Base-by-base conservation (phyloP, 202 grass and related monocot genomes). In the Panicum hallii region DNA sequence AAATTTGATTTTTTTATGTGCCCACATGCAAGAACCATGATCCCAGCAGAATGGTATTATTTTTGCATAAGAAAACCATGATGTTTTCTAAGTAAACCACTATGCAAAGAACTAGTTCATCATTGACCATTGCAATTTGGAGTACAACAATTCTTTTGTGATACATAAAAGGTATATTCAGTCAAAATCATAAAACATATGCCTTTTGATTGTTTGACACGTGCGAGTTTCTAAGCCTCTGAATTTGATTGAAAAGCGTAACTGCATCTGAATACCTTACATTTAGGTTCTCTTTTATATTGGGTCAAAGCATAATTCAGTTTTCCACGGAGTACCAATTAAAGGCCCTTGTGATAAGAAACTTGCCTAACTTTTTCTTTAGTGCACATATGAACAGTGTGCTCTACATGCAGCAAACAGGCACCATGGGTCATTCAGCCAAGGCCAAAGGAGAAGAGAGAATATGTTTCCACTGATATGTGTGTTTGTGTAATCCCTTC, bases 301-400 rank as follows among this genome's bases (percentile, higher is more conserved):
- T 36, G 73, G 83, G 84, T 87, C 80, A 87, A 87, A 84, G 63
- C 73, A 84, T 68, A 87, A 71, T 84, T 71, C 64, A 77, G 22
- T 79, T 90, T 75, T 84, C 84, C 69, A 47, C 45, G 70, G 14
- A 62, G 64, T 75, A 49, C 7, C 62, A 69, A 74, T 57, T 79
- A 74, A 87, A 84, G 70, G 45, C 0, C 75, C 63, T 3, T 13
- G 26, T 84, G 89, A 87, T 74, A 80, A 84, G 84, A 90, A 80
- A 5, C 80, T 34, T 87, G 84, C 89, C 89, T 90, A 90, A 90
- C 84, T 79, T 90, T 75, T 75, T 47, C 63, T 70, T 75, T 80
- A 75, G 80, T 87, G 69, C 89, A 80, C 62, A 83, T 45, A 80
- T 75, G 63, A 68, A 46, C 78, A 82, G 63, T 85, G 12, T 52